Conservation (phyloP, 139 green algal genomes). For the Micractinium conductrix region DNA sequence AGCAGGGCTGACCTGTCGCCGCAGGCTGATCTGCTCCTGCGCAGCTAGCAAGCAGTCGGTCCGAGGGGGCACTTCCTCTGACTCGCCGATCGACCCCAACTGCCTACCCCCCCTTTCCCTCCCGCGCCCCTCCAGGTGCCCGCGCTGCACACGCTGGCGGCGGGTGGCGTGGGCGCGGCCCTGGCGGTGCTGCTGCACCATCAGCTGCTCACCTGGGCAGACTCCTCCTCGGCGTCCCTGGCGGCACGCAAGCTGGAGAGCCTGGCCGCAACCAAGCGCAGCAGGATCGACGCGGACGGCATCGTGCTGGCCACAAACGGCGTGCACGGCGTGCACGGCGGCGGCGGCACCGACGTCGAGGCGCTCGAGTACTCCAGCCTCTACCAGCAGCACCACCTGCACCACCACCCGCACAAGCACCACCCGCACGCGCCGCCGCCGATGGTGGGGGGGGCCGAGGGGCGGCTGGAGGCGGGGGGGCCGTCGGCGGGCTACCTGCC, state of each 20-base stretch:
- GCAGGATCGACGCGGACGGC: too few species aligned
- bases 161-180: slow-evolving; percentile 5
- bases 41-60: not conserved
- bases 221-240: not conserved
- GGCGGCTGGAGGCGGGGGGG: not conserved
- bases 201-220: slow-evolving; percentile 35
- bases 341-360: not conserved
- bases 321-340: not conserved
- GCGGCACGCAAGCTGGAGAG: slow-evolving; percentile 9
- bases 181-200: slow-evolving; percentile 37
- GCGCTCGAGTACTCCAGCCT: not conserved
- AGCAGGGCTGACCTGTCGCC: not conserved
- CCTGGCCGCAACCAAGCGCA: not conserved
- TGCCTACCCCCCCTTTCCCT: too few species aligned
- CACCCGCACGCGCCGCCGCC: not conserved
- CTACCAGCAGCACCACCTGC: slow-evolving; percentile 32
- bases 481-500: not conserved
- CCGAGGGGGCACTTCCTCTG: too few species aligned
- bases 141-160: slow-evolving; percentile 5
- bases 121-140: not conserved
- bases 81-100: not conserved
- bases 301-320: not conserved
- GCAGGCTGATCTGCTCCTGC: not conserved
- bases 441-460: too few species aligned
- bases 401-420: slow-evolving; percentile 5